Conservation (phyloP, 495 filamentous ascomycete genomes). For the Podospora conica region DNA sequence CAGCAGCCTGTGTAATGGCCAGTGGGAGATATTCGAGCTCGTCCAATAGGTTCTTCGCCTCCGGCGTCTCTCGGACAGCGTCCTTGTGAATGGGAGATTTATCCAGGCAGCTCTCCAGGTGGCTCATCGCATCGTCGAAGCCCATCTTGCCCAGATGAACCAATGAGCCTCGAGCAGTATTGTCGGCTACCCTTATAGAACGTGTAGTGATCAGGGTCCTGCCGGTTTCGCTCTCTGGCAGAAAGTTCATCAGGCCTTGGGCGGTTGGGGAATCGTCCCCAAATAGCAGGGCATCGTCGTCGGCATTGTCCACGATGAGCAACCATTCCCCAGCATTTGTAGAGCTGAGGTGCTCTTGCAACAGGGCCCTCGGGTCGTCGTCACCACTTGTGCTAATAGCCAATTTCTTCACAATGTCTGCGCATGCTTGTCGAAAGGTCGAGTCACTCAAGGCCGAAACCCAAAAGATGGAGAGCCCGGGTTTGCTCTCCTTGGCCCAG, state of each 20-base stretch:
- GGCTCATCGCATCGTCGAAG: conserved; percentile 11
- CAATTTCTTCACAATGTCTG: conserved; percentile 29
- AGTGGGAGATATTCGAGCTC: conserved; percentile 37
- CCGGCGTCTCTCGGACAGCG: neutral
- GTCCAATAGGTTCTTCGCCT: conserved; percentile 20
- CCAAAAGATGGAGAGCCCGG: conserved; percentile 47
- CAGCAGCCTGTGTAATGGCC: conserved; percentile 42
- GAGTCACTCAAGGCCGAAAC: conserved; percentile 35
- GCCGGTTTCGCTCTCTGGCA: conserved; percentile 27
- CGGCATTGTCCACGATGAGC: conserved; percentile 32
- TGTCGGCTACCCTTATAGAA: conserved; percentile 18
- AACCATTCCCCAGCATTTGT: conserved; percentile 23
- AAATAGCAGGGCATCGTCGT: conserved; percentile 22
- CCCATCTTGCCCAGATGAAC: conserved; percentile 26
- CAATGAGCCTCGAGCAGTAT: conserved; percentile 13
- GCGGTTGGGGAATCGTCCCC: neutral
- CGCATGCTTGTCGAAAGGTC: conserved; percentile 43
- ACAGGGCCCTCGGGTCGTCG: conserved; percentile 16
- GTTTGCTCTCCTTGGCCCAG: conserved; percentile 22
- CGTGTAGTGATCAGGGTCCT: conserved; percentile 31
- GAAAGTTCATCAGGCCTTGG: conserved; percentile 19
- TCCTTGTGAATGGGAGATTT: conserved; percentile 12
- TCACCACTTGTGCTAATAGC: conserved; percentile 5
- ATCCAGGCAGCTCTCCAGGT: conserved; percentile 14
- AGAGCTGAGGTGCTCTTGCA: conserved; percentile 22